These are phyloP conservation scores for Cystobasidium ongulense DNA, from an alignment of 768 basidiomycete genomes.

Conservation along the genomic window DNA sequence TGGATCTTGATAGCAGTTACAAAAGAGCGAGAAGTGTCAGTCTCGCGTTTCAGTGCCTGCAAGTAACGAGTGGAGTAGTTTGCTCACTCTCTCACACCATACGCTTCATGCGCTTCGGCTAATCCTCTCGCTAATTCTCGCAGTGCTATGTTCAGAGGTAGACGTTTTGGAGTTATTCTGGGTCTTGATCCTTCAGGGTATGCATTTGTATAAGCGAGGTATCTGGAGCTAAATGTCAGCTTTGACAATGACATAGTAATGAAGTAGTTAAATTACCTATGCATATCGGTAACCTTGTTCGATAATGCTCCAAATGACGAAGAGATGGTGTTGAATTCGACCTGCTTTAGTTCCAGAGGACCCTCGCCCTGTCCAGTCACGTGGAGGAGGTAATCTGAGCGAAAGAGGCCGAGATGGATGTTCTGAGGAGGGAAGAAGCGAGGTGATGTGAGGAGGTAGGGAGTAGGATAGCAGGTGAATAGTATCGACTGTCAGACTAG, in stretches of 20 bases:
- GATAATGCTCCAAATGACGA: constrained; percentile 79
- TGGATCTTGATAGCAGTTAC: constrained; percentile 46
- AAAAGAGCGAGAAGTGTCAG: background rate
- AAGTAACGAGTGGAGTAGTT: constrained; percentile 23
- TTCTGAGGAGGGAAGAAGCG: constrained; percentile 50
- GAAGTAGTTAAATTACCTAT: constrained; percentile 54
- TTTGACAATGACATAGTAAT: constrained; percentile 29
- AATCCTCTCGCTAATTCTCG: constrained; percentile 65
- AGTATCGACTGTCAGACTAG: background rate
- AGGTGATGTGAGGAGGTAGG: background rate
- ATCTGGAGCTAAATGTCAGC: constrained; percentile 57
- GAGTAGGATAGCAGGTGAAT: background rate
- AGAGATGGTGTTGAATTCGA: constrained; percentile 96
- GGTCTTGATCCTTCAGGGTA: constrained; percentile 47
- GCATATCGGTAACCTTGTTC: constrained; percentile 59
- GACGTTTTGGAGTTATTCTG: constrained; percentile 52
- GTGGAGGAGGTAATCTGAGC: constrained; percentile 90
- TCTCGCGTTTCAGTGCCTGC: background rate
- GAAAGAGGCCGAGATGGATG: constrained; percentile 77
- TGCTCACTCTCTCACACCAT: constrained; percentile 46
- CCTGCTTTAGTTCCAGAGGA: constrained; percentile 67
- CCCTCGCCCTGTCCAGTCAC: constrained; percentile 43
- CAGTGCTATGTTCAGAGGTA: constrained; percentile 67
- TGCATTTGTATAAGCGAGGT: constrained; percentile 33
- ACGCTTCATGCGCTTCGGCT: constrained; percentile 68